Percentiles rank a stretch among this genome's conserved stretches.
phyloP scores from a whole-genome alignment of 2,329 filamentous ascomycete genomes.

The Colletotrichum lentis region DNA sequence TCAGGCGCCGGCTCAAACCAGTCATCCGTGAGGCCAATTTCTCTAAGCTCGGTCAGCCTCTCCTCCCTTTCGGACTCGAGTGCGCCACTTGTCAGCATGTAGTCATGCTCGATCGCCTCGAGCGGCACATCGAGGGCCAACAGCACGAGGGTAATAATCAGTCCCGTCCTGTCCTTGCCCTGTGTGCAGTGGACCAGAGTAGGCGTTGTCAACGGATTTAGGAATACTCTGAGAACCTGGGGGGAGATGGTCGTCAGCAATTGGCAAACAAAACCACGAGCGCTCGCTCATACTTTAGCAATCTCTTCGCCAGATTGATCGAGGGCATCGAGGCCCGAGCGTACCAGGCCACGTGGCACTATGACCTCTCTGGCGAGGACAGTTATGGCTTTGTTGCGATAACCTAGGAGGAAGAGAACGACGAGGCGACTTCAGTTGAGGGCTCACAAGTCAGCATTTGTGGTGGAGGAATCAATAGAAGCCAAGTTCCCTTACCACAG shows the following conservation, averaged over 20 bases:
- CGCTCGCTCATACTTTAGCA: slow-evolving; percentile 48
- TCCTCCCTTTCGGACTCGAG: slow-evolving; percentile 68
- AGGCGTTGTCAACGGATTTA: slow-evolving; percentile 61
- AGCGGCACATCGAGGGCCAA: slow-evolving; percentile 67
- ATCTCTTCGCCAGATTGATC: slow-evolving; percentile 72
- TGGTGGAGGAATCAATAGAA: slow-evolving; percentile 6
- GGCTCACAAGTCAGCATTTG: slow-evolving; percentile 3
- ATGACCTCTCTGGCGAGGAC: slow-evolving; percentile 77
- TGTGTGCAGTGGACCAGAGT: slow-evolving; percentile 84
- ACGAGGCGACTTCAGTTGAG: slow-evolving; percentile 62
- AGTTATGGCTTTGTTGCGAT: slow-evolving; percentile 72
- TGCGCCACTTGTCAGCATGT: slow-evolving; percentile 68
- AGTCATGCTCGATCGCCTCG: slow-evolving; percentile 74
- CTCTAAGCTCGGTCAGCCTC: slow-evolving; percentile 72
- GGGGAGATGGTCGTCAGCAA: neutral
- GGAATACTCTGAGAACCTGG: slow-evolving; percentile 59
- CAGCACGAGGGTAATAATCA: slow-evolving; percentile 73
- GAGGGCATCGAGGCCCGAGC: slow-evolving; percentile 74
- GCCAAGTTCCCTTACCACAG: slow-evolving; percentile 59
- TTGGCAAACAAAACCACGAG: neutral
- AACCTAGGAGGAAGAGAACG: slow-evolving; percentile 69
- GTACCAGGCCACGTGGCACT: slow-evolving; percentile 73
- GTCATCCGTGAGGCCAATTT: slow-evolving; percentile 75
- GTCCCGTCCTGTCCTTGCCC: slow-evolving; percentile 84
- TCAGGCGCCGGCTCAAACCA: slow-evolving; percentile 73